phyloP scores from a whole-genome alignment of 2,329 filamentous ascomycete genomes.

The Microascus cirrosus region DNA sequence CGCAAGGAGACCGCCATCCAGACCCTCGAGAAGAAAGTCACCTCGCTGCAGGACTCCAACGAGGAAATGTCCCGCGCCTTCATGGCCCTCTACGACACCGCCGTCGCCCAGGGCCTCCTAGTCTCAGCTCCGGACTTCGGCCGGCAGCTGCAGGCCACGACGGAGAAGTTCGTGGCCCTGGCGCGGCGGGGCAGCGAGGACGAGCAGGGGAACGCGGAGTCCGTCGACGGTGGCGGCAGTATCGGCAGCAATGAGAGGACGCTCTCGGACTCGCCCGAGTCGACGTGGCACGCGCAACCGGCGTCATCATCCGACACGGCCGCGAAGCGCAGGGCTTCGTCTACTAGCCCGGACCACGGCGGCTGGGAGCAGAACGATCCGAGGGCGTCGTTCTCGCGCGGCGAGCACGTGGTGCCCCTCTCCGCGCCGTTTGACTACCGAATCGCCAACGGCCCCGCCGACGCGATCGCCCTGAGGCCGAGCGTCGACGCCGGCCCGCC shows the following conservation, averaged over 20 bases:
- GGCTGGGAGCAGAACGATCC: neutral
- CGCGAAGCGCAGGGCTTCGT: neutral
- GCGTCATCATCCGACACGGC: neutral
- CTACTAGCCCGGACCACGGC: neutral
- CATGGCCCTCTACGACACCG: slow-evolving; percentile 52
- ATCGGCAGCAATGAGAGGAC: slow-evolving; percentile 10
- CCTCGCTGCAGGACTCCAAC: slow-evolving; percentile 56
- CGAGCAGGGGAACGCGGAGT: slow-evolving; percentile 10
- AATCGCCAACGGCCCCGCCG: neutral
- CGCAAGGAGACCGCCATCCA: slow-evolving; percentile 76
- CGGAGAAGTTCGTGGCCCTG: slow-evolving; percentile 45
- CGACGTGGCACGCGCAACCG: neutral
- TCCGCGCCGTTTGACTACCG: slow-evolving; percentile 1
- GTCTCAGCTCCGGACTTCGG: slow-evolving; percentile 45
- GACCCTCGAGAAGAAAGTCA: slow-evolving; percentile 58
- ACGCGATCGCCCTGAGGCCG: neutral
- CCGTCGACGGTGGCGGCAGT: slow-evolving; percentile 6
- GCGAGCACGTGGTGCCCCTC: neutral
- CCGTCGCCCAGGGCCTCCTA: slow-evolving; percentile 45
- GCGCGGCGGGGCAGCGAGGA: slow-evolving; percentile 28
- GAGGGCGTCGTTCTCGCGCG: neutral
- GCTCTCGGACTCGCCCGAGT: slow-evolving; percentile 6
- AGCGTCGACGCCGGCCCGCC: slow-evolving; percentile 30
- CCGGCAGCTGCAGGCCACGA: slow-evolving; percentile 43
- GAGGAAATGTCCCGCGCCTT: slow-evolving; percentile 67